A percentile compares a stretch with the other conserved stretches of the same genome.
These are phyloP conservation scores for Berkeleyomyces basicola DNA, from an alignment of 2,329 filamentous ascomycete genomes.

Conservation along the genomic window DNA sequence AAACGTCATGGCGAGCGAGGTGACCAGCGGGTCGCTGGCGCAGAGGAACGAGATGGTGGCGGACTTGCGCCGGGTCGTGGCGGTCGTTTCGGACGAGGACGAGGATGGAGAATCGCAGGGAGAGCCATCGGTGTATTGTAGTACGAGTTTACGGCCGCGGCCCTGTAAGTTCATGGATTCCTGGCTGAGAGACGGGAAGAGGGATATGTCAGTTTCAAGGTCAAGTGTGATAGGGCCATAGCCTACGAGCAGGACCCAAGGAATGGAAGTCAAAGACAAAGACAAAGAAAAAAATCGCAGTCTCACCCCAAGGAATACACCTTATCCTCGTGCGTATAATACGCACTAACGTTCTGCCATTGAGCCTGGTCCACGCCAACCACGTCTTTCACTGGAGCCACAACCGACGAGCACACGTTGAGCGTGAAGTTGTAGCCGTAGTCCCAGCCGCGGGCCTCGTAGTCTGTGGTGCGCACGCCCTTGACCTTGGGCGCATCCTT, in stretches of 20 bases:
- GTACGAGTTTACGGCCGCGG: constrained; percentile 56
- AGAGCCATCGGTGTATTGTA: constrained; percentile 64
- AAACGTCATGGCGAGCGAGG: constrained; percentile 60
- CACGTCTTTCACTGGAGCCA: constrained; percentile 45
- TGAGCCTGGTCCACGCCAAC: constrained; percentile 43
- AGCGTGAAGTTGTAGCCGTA: constrained; percentile 69
- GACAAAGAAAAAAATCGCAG: constrained; percentile 3
- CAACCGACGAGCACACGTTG: constrained; percentile 65
- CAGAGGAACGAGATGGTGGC: constrained; percentile 87
- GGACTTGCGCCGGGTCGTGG: constrained; percentile 43
- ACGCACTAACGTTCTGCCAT: constrained; percentile 65
- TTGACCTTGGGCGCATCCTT: constrained; percentile 30
- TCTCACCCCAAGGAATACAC: constrained; percentile 60
- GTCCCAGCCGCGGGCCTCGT: constrained; percentile 55
- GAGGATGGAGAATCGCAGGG: constrained; percentile 37
- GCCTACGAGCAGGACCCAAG: background rate
- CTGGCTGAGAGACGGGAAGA: constrained; percentile 24
- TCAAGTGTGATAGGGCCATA: background rate
- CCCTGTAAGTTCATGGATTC: constrained; percentile 37
- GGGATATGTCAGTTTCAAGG: background rate
- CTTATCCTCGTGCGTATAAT: constrained; percentile 49
- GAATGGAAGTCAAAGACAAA: background rate
- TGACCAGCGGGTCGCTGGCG: constrained; percentile 59
- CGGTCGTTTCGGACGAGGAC: background rate
- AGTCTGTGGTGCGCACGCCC: constrained; percentile 29